phyloP scores from a whole-genome alignment of 331 rosid species.

The Quercus lobata region DNA sequence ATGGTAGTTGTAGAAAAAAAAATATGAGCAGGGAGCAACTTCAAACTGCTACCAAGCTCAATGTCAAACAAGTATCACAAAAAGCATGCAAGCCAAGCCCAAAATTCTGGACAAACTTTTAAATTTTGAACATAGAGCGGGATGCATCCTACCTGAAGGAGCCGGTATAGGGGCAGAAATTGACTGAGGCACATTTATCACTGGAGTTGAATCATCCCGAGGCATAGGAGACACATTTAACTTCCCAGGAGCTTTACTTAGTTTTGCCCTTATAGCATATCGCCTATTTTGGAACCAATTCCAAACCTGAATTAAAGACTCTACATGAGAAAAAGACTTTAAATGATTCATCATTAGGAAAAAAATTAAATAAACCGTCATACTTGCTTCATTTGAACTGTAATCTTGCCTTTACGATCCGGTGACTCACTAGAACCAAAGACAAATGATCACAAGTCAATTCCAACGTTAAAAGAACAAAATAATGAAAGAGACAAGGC shows the following conservation, averaged over 20 bases:
- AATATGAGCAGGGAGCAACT: not conserved
- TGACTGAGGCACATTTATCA: slow-evolving; percentile 62
- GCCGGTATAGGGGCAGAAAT: slow-evolving; percentile 54
- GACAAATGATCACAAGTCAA: slow-evolving; percentile 13
- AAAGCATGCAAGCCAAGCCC: not conserved
- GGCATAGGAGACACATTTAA: slow-evolving; percentile 77
- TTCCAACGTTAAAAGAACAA: slow-evolving; percentile 9
- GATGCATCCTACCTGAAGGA: slow-evolving; percentile 56
- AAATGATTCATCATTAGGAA: slow-evolving; percentile 2
- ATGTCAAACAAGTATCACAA: not conserved
- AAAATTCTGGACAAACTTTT: slow-evolving; percentile 1
- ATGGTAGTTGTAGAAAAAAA: slow-evolving; percentile 6
- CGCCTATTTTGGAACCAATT: slow-evolving; percentile 99
- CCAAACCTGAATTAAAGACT: slow-evolving; percentile 70
- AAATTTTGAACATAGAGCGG: not conserved
- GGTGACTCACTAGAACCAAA: slow-evolving; percentile 57
- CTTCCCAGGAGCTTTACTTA: slow-evolving; percentile 82
- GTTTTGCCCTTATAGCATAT: slow-evolving; percentile 86
- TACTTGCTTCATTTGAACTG: slow-evolving; percentile 98
- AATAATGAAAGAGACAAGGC: slow-evolving; percentile 16
- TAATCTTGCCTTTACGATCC: slow-evolving; percentile 86
- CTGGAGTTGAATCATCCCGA: slow-evolving; percentile 60
- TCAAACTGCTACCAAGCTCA: not conserved
- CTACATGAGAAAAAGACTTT: slow-evolving; percentile 24
- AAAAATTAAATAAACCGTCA: slow-evolving; percentile 24